Percentiles rank a stretch among this genome's conserved stretches.
These are phyloP conservation scores for Pyrenula massariospora DNA, from an alignment of 495 filamentous ascomycete genomes.

Conservation along the genomic window DNA sequence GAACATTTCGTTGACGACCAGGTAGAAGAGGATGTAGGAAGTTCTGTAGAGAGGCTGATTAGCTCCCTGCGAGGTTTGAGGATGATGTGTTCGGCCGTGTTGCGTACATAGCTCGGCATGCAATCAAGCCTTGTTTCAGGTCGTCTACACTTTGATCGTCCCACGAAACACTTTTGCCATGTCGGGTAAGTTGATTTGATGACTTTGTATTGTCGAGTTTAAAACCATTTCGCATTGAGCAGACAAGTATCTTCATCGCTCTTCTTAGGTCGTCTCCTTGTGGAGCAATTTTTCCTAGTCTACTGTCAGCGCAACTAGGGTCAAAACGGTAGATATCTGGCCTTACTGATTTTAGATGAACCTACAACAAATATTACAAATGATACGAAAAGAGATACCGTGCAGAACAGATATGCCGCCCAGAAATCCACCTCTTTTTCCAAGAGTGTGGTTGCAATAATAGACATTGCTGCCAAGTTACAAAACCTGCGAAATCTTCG, in stretches of 20 bases:
- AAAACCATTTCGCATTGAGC: constrained; percentile 12
- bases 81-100: too few species aligned
- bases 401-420: constrained; percentile 31
- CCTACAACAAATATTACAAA: constrained; percentile 19
- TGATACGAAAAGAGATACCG: constrained; percentile 16
- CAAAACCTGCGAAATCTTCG: constrained; percentile 22
- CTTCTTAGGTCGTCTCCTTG: constrained; percentile 29
- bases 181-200: constrained; percentile 11
- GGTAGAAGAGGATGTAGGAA: constrained; percentile 14
- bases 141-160: constrained; percentile 39
- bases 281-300: constrained; percentile 24
- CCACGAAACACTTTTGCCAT: constrained; percentile 14
- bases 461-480: constrained; percentile 25
- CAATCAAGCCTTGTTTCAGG: constrained; percentile 11
- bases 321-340: neutral
- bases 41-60: constrained; percentile 5
- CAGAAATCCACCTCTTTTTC: constrained; percentile 35
- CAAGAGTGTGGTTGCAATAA: constrained; percentile 31
- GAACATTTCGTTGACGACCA: constrained; percentile 22
- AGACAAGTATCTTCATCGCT: constrained; percentile 17
- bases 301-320: neutral
- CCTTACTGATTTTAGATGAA: constrained; percentile 9
- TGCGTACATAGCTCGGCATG: constrained; percentile 30
- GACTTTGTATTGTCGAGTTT: constrained; percentile 15
- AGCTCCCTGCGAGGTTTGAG: constrained; percentile 6